phyloP scores from a whole-genome alignment of 352 stramenopile species.

The Phytophthora kernoviae region DNA sequence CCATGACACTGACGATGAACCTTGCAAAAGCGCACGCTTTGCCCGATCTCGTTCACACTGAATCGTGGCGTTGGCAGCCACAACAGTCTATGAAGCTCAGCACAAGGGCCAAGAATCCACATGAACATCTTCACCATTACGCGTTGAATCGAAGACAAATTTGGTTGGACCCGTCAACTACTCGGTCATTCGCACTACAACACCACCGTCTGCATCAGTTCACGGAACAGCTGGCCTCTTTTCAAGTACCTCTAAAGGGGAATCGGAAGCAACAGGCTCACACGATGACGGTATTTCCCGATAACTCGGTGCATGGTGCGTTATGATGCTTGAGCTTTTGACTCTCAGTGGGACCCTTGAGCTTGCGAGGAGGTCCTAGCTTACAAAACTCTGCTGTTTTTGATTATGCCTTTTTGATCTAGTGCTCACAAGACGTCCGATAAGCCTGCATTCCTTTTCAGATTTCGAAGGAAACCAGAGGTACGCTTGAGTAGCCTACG shows the following conservation, averaged over 20 bases:
- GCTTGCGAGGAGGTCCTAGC: too few species aligned
- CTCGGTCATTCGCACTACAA: conserved; percentile 53
- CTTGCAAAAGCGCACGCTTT: conserved; percentile 47
- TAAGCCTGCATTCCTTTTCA: conserved; percentile 67
- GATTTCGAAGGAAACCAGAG: conserved; percentile 49
- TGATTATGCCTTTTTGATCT: too few species aligned
- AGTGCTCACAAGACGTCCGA: conserved; percentile 60
- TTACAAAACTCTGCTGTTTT: neutral
- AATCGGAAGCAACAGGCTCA: conserved; percentile 62
- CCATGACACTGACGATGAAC: conserved; percentile 41
- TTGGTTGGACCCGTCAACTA: conserved; percentile 69
- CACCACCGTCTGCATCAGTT: conserved; percentile 66
- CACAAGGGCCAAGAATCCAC: neutral
- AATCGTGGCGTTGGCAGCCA: conserved; percentile 34
- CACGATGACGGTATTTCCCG: conserved; percentile 56
- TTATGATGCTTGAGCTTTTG: neutral
- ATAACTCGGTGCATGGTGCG: conserved; percentile 70
- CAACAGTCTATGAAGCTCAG: conserved; percentile 13
- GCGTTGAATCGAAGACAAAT: conserved; percentile 52
- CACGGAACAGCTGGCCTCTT: conserved; percentile 70
- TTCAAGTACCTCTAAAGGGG: conserved; percentile 60
- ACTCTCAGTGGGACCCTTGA: too few species aligned
- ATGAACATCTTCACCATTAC: conserved; percentile 33
- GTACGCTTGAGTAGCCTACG: conserved; percentile 11
- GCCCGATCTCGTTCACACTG: conserved; percentile 39